Base-by-base conservation (phyloP, 1,139 yeast species). In the Fermentozyma sake region DNA sequence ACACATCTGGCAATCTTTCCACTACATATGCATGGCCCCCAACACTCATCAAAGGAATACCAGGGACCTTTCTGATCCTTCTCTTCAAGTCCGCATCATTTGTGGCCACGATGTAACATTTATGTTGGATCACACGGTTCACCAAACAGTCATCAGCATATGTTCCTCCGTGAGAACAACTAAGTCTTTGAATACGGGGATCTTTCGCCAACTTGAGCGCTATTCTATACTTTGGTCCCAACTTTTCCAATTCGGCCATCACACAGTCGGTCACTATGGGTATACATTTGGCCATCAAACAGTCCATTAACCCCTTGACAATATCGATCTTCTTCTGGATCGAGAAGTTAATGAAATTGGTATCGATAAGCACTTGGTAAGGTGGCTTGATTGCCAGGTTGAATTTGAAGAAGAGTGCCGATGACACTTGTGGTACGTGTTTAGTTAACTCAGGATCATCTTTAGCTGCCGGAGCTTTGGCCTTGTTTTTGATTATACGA, bases 91-190 rank as follows among this genome's bases (percentile, higher is more conserved):
- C 97, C n/a, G 95, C 96, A 78, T 91, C 98, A 56, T 91, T 91
- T 2, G 97, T 89, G 24, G 98, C 98, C 22, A 91, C 97, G 32
- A 91, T 89, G 51, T 79, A 91, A 58, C 98, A 91, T 52, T 91
- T 91, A 59, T 91, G 97, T 50, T 89, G 97, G 58, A 89, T 73
- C 5, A 91, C 95, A 42, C 98, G 68, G 51, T 83, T 80, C 15
- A 91, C 97, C 20, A 91, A 59, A 56, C 98, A 91, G 58, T 91
- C 98, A 76, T 91, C 98, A 17, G 98, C 98, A 66, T 91, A 91
- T 0, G 96, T 91, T 12, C 98, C 98, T 44, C 80, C 82, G 50
- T 91, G 98, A 12, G 93, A 70, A 51, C 98, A 91, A 23, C 79
- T 84, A 25, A 91, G 67, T 37, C 97, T 68, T 50, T 85, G 75